Base-by-base conservation (phyloP, 805 yeast species). In the Torulaspora quercuum region DNA sequence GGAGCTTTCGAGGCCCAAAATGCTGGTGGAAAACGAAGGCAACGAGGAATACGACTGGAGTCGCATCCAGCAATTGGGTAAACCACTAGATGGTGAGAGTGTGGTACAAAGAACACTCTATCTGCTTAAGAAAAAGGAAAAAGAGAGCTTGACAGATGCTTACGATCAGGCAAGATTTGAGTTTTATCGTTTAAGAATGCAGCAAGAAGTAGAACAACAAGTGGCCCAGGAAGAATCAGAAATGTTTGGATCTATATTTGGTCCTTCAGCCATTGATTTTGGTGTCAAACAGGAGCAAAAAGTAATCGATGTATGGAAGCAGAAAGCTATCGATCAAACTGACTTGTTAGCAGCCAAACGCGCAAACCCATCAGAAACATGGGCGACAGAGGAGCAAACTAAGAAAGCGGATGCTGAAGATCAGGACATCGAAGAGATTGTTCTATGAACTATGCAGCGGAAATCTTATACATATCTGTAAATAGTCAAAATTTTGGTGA, bases 1-100 rank as follows among this genome's bases (percentile, higher is more conserved):
- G 98, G 98, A 92, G 64, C 68, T 89, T 36, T 86, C 97, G 1
- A 75, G 95, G 49, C 96, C 97, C 9, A 85, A 84, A 57, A 71
- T 77, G 18, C 64, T 92, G 48, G 72, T 88, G 29, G 98, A 92
- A 61, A 83, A 78, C 52, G 70, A 72, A 23, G 85, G 83, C 6
- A 67, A 72, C 28, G 86, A 82, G 29, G 53, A 59, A 6, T 69
- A 70, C 40, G 87, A 92, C 60, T 92, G 98, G 97, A 70, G 80
- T 30, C 69, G 70, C 33, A 73, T 92, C 59, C 73, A 73, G 48
- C 97, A 92, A 61, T 58, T 79, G 20, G 65, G 71, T 29, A 80
- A 81, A 57, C 82, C 81, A 14, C 68, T 92, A 23, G 95, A 87
- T 53, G 97, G 97, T 42, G 98, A 92, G 63, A 73, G 78, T 41